These are phyloP conservation scores for Leersia perrieri DNA, from an alignment of 176 grass and related monocot species.

Conservation along the genomic window DNA sequence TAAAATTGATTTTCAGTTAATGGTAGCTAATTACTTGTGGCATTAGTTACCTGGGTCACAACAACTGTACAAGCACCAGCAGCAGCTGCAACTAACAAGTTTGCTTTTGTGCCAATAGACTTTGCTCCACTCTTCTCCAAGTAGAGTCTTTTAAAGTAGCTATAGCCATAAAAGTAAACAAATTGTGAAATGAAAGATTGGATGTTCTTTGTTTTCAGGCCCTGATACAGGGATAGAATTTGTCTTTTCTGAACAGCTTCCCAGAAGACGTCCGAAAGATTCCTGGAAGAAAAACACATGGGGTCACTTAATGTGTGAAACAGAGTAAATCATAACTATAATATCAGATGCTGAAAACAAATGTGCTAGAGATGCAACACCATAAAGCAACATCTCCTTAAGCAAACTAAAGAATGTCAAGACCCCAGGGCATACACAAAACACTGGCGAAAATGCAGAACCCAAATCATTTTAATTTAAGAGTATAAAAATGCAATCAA, in stretches of 20 bases:
- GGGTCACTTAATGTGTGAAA: slow-evolving; percentile 13
- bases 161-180: slow-evolving; percentile 96
- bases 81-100: slow-evolving; percentile 83
- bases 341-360: slow-evolving; percentile 9
- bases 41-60: slow-evolving; percentile 64
- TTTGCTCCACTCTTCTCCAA: slow-evolving; percentile 80
- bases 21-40: not conserved
- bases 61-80: slow-evolving; percentile 93
- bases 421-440: not conserved
- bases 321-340: not conserved
- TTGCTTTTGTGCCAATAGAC: slow-evolving; percentile 81
- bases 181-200: slow-evolving; percentile 95
- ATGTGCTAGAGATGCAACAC: slow-evolving; percentile 7
- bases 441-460: not conserved
- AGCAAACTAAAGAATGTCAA: not conserved
- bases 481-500: not conserved
- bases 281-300: slow-evolving; percentile 57
- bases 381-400: slow-evolving; percentile 4
- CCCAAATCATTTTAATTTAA: not conserved
- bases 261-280: slow-evolving; percentile 93
- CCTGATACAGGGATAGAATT: slow-evolving; percentile 87
- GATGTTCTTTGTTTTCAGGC: slow-evolving; percentile 88
- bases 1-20: not conserved
- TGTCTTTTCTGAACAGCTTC: slow-evolving; percentile 77
- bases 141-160: slow-evolving; percentile 86